Evolutionary conservation across 306 rosid genomes (phyloP).

Genomic region (Medicago lupulina): DNA sequence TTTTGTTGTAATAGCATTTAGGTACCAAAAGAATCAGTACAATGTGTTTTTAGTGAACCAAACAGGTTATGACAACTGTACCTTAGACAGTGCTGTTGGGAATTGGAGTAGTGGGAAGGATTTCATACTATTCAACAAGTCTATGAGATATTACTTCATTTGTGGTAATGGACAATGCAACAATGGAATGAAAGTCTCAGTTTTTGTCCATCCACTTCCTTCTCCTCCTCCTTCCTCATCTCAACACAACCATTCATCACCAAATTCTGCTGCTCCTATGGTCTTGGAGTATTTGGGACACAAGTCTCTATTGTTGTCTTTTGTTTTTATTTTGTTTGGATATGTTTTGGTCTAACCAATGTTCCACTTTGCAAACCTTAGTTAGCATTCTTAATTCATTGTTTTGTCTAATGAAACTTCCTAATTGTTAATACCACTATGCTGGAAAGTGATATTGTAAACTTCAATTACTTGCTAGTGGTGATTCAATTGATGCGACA

Average conservation of each 20-base stretch:
- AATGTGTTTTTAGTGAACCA: conserved; percentile 92
- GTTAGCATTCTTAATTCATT: neutral
- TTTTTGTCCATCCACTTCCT: conserved; percentile 75
- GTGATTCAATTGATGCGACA: neutral
- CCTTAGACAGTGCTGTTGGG: conserved; percentile 77
- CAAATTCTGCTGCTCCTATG: conserved; percentile 39
- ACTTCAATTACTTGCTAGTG: conserved; percentile 9
- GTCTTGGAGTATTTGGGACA: conserved; percentile 32
- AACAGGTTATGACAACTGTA: conserved; percentile 93
- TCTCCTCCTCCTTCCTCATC: conserved; percentile 47
- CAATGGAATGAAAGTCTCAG: conserved; percentile 83
- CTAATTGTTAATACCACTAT: neutral
- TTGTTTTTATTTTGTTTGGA: conserved; percentile 47
- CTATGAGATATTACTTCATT: conserved; percentile 80
- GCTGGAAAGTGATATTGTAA: too few species aligned
- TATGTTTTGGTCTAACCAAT: conserved; percentile 46
- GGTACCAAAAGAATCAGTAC: conserved; percentile 87
- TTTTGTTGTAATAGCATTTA: conserved; percentile 57
- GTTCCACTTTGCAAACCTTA: neutral
- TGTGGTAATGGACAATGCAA: conserved; percentile 90
- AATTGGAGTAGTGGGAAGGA: conserved; percentile 95
- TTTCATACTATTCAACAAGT: conserved; percentile 64
- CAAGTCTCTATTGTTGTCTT: conserved; percentile 34
- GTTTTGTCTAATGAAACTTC: conserved; percentile 7
- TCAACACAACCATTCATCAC: conserved; percentile 13